Percentiles rank a stretch among this genome's conserved stretches.
These are phyloP conservation scores for Trifolium subterraneum DNA, from an alignment of 306 rosid species.

Conservation along the genomic window DNA sequence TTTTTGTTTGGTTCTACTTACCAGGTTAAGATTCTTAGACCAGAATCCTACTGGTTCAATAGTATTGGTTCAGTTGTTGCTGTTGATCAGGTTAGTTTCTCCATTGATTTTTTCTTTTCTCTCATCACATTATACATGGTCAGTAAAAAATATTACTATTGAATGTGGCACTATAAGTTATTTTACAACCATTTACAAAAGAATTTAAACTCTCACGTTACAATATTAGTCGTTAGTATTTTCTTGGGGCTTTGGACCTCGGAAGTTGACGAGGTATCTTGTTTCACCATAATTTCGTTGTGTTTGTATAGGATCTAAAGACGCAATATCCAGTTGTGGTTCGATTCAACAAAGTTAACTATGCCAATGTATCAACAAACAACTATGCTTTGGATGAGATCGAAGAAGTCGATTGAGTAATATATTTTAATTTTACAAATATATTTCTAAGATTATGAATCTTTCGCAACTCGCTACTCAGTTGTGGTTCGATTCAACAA, in stretches of 20 bases:
- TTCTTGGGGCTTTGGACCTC: too few relatives aligned
- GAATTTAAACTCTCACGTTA: too few relatives aligned
- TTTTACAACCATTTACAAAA: too few relatives aligned
- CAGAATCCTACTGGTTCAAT: constrained; percentile 84
- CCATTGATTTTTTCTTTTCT: neutral
- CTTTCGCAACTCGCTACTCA: neutral
- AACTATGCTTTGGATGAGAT: constrained; percentile 91
- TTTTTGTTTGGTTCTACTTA: neutral
- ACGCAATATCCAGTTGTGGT: constrained; percentile 84
- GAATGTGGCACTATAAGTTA: too few relatives aligned
- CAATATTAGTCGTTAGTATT: too few relatives aligned
- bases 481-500: neutral
- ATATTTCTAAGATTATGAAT: too few relatives aligned
- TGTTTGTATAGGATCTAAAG: constrained; percentile 65
- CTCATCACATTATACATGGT: neutral
- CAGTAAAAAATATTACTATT: too few relatives aligned
- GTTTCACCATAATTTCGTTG: neutral
- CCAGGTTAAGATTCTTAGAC: constrained; percentile 83
- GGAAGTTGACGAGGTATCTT: neutral
- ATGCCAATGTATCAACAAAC: constrained; percentile 87
- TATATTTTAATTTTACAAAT: constrained; percentile 1
- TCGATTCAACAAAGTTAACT: constrained; percentile 82
- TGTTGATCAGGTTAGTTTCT: constrained; percentile 72
- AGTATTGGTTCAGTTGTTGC: constrained; percentile 80
- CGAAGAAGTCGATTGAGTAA: constrained; percentile 61